Percentiles rank a stretch among this genome's conserved stretches.
Evolutionary conservation across 768 basidiomycete species (phyloP).

Genomic region (Fibroporia radiculosa): DNA sequence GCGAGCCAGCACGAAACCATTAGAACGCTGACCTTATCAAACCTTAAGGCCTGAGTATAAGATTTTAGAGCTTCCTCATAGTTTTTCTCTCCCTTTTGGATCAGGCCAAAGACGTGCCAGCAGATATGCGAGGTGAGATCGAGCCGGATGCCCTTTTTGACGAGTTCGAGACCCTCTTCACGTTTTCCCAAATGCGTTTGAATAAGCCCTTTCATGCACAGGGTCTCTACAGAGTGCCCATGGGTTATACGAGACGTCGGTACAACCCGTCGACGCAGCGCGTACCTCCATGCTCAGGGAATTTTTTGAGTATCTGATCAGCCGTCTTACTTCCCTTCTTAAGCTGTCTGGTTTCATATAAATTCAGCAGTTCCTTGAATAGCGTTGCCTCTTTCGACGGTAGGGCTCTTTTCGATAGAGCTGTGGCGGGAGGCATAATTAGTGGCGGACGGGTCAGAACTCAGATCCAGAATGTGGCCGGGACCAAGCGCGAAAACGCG

Average conservation of each 20-base stretch:
- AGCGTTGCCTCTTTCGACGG: constrained; percentile 78
- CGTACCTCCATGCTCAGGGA: constrained; percentile 91
- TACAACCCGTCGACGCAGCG: background rate
- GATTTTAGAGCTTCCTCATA: constrained; percentile 92
- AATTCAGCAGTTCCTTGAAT: constrained; percentile 79
- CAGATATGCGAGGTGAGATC: constrained; percentile 89
- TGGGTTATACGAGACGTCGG: background rate
- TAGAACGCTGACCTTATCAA: constrained; percentile 62
- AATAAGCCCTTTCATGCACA: constrained; percentile 94
- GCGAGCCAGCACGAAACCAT: background rate
- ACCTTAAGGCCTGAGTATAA: constrained; percentile 80
- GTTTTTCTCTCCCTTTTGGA: constrained; percentile 90
- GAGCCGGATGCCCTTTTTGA: constrained; percentile 74
- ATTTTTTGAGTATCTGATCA: constrained; percentile 91
- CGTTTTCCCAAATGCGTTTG: constrained; percentile 71
- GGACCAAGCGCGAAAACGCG: background rate
- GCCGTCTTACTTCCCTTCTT: constrained; percentile 87
- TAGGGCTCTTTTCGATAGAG: constrained; percentile 48
- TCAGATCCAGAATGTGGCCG: background rate
- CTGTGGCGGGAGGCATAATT: constrained; percentile 20
- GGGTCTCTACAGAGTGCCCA: constrained; percentile 55
- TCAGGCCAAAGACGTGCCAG: constrained; percentile 97
- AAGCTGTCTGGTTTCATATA: constrained; percentile 86
- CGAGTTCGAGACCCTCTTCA: constrained; percentile 75
- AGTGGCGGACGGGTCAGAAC: background rate